A percentile compares a stretch with the other conserved stretches of the same genome.
Evolutionary conservation across 202 grass and related monocot species (phyloP).

Genomic region (Panicum virgatum): DNA sequence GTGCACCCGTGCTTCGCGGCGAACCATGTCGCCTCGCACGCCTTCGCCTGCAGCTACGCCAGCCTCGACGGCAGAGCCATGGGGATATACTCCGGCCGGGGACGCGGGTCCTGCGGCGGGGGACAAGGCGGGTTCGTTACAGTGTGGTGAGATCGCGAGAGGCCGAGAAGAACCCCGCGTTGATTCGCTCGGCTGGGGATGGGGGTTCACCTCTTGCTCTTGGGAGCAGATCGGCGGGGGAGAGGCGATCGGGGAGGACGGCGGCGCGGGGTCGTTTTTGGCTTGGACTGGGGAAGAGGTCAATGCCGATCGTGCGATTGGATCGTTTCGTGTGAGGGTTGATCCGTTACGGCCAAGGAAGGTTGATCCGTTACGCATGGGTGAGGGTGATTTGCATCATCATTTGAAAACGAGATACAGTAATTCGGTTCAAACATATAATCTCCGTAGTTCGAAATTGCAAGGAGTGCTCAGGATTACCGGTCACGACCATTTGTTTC

Average conservation of each 20-base stretch:
- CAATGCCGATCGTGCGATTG: no score
- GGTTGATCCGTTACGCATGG: no score
- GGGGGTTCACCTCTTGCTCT: not conserved
- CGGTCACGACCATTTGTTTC: not conserved
- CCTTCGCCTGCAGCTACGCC: slow-evolving; percentile 63
- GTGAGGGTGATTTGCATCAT: no score
- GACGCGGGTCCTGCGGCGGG: not conserved
- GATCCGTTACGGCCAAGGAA: no score
- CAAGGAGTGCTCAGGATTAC: no score
- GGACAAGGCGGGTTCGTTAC: not conserved
- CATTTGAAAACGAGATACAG: no score
- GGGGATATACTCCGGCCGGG: slow-evolving; percentile 43
- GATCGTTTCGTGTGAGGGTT: no score
- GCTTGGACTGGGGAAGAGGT: slow-evolving; percentile 31
- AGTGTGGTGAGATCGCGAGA: slow-evolving; percentile 10
- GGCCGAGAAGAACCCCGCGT: not conserved
- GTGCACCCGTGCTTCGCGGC: slow-evolving; percentile 49
- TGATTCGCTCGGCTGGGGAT: not conserved
- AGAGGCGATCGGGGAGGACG: slow-evolving; percentile 2
- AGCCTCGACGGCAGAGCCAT: slow-evolving; percentile 80
- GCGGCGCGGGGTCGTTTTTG: slow-evolving; percentile 1
- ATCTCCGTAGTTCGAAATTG: not conserved
- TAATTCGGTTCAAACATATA: no score
- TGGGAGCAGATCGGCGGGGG: not conserved
- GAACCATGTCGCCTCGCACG: slow-evolving; percentile 57